Evolutionary conservation across 495 filamentous ascomycete genomes (phyloP).

Genomic region (Tuber aestivum): DNA sequence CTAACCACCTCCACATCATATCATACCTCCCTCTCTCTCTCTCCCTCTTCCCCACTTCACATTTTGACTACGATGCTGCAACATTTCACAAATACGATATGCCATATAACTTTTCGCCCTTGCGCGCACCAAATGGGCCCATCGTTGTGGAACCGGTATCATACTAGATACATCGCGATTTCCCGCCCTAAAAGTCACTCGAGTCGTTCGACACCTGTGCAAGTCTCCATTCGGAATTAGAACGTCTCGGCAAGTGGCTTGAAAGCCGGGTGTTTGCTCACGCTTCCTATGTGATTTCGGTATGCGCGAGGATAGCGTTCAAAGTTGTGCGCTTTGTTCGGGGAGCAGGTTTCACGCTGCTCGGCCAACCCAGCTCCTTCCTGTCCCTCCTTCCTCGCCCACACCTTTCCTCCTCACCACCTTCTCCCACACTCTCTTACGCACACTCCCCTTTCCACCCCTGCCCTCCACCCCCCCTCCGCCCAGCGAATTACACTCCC

Average conservation of each 20-base stretch:
- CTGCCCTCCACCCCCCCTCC: slow-evolving; percentile 21
- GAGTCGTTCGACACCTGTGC: background rate
- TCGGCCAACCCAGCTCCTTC: background rate
- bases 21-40: background rate
- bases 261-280: slow-evolving; percentile 12
- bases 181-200: background rate
- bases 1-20: background rate
- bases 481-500: slow-evolving; percentile 7
- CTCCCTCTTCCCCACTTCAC: background rate
- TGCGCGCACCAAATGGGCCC: background rate
- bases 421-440: slow-evolving; percentile 22
- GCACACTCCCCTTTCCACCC: slow-evolving; percentile 36
- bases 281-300: slow-evolving; percentile 9
- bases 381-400: background rate
- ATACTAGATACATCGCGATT: slow-evolving; percentile 7
- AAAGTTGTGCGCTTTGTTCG: background rate
- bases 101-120: background rate
- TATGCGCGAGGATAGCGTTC: slow-evolving; percentile 18
- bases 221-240: slow-evolving; percentile 5
- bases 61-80: background rate
- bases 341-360: background rate
- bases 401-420: slow-evolving; percentile 13
- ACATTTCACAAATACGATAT: background rate
- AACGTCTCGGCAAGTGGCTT: slow-evolving; percentile 22
- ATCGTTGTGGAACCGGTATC: slow-evolving; percentile 1